Evolutionary conservation across 352 stramenopile genomes (phyloP).

Genomic region (Pythium graminicola): DNA sequence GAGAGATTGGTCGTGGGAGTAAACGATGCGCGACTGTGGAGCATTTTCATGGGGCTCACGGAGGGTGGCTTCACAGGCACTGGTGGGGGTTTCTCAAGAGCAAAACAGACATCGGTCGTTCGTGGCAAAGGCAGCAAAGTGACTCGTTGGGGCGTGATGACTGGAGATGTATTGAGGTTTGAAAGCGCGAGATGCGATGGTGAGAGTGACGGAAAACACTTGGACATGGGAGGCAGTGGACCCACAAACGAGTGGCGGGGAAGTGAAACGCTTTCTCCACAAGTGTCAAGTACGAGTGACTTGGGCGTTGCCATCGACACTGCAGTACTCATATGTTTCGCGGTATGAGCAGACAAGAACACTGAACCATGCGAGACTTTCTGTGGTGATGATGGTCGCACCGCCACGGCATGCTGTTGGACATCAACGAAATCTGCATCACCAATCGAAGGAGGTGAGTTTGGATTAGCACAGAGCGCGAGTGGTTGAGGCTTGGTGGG

Average conservation of each 20-base stretch:
- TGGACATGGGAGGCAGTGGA: background rate
- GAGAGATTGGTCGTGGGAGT: background rate
- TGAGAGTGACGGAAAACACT: background rate
- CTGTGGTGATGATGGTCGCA: constrained; percentile 28
- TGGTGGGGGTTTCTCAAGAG: background rate
- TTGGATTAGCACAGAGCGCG: constrained; percentile 1
- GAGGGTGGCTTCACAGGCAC: background rate
- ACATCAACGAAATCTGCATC: background rate
- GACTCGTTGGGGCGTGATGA: background rate
- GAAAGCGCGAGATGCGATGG: background rate
- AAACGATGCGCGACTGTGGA: background rate
- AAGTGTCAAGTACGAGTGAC: background rate
- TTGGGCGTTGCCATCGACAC: background rate
- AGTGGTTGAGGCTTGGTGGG: constrained; percentile 2
- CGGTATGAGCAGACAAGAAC: constrained; percentile 13
- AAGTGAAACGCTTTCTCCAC: background rate
- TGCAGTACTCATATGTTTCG: constrained; percentile 6
- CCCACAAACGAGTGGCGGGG: background rate
- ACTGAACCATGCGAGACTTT: constrained; percentile 29
- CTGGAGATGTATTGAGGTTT: too few species aligned
- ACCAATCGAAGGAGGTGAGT: background rate
- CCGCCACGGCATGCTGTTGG: constrained; percentile 21
- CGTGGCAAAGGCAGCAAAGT: background rate
- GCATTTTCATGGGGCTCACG: constrained; percentile 8
- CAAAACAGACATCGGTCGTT: constrained; percentile 11